Conservation (phyloP, 371 early-diverging fungal genomes). For the Gilbertella persicaria region DNA sequence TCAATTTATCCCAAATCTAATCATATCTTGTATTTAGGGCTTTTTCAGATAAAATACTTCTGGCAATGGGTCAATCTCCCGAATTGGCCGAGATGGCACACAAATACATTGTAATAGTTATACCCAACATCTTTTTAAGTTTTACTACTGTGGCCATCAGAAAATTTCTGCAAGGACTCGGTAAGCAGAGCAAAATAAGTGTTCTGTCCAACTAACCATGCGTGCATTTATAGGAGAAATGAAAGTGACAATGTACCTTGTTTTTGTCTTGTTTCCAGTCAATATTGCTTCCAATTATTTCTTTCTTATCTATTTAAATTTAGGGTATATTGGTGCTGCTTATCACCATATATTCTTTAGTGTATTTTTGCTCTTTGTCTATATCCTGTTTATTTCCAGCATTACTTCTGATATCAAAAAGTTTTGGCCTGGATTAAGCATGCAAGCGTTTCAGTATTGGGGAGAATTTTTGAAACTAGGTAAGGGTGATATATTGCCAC, state of each 20-base stretch:
- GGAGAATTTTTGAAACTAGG: slow-evolving; percentile 42
- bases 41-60: slow-evolving; percentile 10
- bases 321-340: slow-evolving; percentile 39
- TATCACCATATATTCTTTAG: slow-evolving; percentile 16
- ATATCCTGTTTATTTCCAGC: slow-evolving; percentile 13
- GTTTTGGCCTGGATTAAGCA: slow-evolving; percentile 42
- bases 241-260: slow-evolving; percentile 40
- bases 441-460: slow-evolving; percentile 35
- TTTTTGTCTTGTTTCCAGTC: slow-evolving; percentile 32
- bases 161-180: slow-evolving; percentile 41
- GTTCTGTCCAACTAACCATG: neutral
- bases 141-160: slow-evolving; percentile 35
- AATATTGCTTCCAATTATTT: slow-evolving; percentile 34
- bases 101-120: slow-evolving; percentile 24
- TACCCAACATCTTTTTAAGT: slow-evolving; percentile 29
- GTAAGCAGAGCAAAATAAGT: slow-evolving; percentile 14
- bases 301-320: slow-evolving; percentile 29
- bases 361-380: slow-evolving; percentile 2
- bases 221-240: slow-evolving; percentile 24
- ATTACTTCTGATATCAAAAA: slow-evolving; percentile 23
- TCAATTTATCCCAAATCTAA: neutral
- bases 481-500: slow-evolving; percentile 5
- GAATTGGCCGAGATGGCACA: slow-evolving; percentile 35
- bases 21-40: neutral
- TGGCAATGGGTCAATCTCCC: slow-evolving; percentile 38